A percentile compares a stretch with the other conserved stretches of the same genome.
These are phyloP conservation scores for Corylus avellana DNA, from an alignment of 306 rosid genomes.

Conservation along the genomic window DNA sequence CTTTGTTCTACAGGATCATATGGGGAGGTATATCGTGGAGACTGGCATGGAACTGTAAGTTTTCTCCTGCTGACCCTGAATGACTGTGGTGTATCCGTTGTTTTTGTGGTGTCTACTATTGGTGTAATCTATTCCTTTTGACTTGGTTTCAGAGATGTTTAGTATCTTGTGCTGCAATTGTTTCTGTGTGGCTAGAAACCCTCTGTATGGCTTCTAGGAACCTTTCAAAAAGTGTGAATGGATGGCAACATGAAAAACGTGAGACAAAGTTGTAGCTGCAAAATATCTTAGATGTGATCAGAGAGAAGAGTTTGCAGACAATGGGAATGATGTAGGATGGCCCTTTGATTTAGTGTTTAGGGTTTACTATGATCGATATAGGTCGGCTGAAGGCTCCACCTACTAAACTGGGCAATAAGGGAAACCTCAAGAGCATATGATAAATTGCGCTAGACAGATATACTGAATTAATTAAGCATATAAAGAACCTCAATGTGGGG, in stretches of 20 bases:
- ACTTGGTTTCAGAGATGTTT: conserved; percentile 13
- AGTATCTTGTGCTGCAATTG: conserved; percentile 21
- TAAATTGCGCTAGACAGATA: not conserved
- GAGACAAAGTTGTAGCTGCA: not conserved
- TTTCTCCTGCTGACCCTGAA: conserved; percentile 34
- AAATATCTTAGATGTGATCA: not conserved
- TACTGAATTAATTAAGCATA: not conserved
- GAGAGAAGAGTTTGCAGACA: not conserved
- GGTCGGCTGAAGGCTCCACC: not conserved
- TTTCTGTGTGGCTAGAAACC: not conserved
- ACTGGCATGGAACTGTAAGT: conserved; percentile 98
- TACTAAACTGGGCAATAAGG: not conserved
- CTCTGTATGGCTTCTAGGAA: not conserved
- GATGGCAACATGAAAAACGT: not conserved
- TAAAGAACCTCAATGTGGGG: not conserved
- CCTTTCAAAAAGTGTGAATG: not conserved
- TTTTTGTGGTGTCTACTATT: conserved; percentile 14
- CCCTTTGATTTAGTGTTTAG: not conserved
- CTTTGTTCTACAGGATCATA: conserved; percentile 75
- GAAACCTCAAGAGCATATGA: not conserved
- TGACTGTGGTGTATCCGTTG: conserved; percentile 5
- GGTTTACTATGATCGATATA: not conserved
- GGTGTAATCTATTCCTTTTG: conserved; percentile 10
- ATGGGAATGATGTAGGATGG: not conserved
- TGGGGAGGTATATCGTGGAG: conserved; percentile 96